Conservation (phyloP, 2,329 filamentous ascomycete species). For the Microsporum ferrugineum region DNA sequence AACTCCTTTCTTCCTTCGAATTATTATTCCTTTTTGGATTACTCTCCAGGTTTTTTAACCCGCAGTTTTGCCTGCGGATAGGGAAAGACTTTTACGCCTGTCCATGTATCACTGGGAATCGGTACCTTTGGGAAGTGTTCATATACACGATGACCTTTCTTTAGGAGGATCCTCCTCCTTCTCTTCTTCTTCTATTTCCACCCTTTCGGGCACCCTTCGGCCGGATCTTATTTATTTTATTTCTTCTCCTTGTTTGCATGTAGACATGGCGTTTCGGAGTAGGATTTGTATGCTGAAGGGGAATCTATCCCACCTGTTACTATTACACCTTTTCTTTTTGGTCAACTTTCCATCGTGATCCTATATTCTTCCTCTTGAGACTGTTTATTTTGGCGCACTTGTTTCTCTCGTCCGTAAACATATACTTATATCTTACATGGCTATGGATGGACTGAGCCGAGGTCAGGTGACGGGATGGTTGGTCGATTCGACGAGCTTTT, state of each 20-base stretch:
- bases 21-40: neutral
- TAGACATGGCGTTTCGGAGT: constrained; percentile 4
- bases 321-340: neutral
- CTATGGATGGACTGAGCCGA: neutral
- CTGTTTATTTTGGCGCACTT: neutral
- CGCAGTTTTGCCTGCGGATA: neutral
- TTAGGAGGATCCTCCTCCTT: neutral
- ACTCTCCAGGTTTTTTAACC: neutral
- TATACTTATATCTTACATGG: neutral
- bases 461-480: neutral
- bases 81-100: neutral
- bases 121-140: constrained; percentile 1
- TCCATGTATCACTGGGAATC: neutral
- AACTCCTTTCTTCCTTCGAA: neutral
- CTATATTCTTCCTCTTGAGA: neutral
- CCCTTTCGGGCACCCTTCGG: neutral
- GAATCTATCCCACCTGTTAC: neutral
- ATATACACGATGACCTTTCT: neutral
- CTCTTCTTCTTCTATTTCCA: neutral
- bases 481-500: constrained; percentile 1
- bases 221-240: neutral
- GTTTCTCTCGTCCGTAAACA: too few species aligned
- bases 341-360: neutral
- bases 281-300: neutral
- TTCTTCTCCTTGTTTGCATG: neutral